Conservation (phyloP, 306 rosid genomes). For the Begonia loranthoides region DNA sequence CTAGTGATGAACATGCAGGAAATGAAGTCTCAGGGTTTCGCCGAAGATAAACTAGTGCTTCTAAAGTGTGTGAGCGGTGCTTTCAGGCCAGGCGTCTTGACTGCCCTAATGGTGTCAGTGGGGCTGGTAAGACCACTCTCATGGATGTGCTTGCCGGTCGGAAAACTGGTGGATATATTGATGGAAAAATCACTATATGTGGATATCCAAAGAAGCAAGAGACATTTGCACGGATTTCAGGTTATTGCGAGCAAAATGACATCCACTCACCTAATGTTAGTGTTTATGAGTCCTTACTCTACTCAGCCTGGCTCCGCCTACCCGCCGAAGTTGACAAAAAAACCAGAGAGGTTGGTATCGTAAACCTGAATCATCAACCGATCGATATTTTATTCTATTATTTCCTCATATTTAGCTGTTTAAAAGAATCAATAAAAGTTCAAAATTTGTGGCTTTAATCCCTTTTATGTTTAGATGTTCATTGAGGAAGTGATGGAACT, state of each 20-base stretch:
- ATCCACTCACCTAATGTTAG: slow-evolving; percentile 76
- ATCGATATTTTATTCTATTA: no score
- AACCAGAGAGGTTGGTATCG: slow-evolving; percentile 33
- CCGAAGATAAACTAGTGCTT: slow-evolving; percentile 60
- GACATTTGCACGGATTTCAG: slow-evolving; percentile 83
- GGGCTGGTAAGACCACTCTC: slow-evolving; percentile 94
- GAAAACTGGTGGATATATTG: slow-evolving; percentile 80
- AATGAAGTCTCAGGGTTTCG: slow-evolving; percentile 48
- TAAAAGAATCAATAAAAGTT: background rate
- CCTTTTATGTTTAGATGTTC: slow-evolving; percentile 18
- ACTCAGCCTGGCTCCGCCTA: slow-evolving; percentile 73
- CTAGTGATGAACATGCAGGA: slow-evolving; percentile 28
- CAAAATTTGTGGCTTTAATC: background rate
- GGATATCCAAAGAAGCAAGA: slow-evolving; percentile 83
- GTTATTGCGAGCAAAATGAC: slow-evolving; percentile 89
- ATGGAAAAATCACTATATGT: slow-evolving; percentile 55
- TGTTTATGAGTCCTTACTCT: slow-evolving; percentile 53
- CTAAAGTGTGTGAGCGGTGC: slow-evolving; percentile 69
- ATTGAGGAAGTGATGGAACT: slow-evolving; percentile 46
- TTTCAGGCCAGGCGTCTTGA: slow-evolving; percentile 85
- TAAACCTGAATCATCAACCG: background rate
- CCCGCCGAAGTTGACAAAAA: slow-evolving; percentile 29
- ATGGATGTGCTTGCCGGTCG: slow-evolving; percentile 93
- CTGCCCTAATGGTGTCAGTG: slow-evolving; percentile 90
- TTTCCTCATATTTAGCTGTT: no score